Base-by-base conservation (phyloP, 331 rosid genomes). In the Rhamnella rubrinervis region DNA sequence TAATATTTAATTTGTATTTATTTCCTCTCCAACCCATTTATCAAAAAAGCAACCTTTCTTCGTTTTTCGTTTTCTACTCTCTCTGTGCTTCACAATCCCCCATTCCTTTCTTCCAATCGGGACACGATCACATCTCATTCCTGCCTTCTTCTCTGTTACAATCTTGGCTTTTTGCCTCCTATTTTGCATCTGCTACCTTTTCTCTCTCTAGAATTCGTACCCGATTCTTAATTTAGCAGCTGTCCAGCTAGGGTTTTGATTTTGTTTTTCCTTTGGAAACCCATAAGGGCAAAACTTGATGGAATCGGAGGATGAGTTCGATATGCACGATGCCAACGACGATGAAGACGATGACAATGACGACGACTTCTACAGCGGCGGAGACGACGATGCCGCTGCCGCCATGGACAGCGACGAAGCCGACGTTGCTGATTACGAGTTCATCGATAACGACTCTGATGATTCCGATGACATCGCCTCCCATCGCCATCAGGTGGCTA, bases 301-400 rank as follows among this genome's bases (percentile, higher is more conserved):
- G 91, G 86, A 86, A 18, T 81, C 84, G 51, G 88, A 84, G 70
- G 92, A 86, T 39, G 88, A 86, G 28, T 82, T 76, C 74, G 83
- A 83, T 76, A 83, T 86, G 88, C 88, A 81, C 67, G 88, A 83
- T 35, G 88, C 85, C 38, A 78, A 81, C 56, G 85, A 78, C 2
- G 85, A 61, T 18, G 80, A 67, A 12, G 79, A 76, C 16, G 84
- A 80, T 51, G 89, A 85, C 65, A 80, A 84, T 68, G 86, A 81
- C 44, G 86, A 86, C 7, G 85, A 79, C 40, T 83, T 81, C 69
- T 86, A 83, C 19, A 83, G 88, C 60, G 88, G 86, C 38, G 88
- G 83, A 61, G 86, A 81, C 18, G 86, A 86, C 37, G 88, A 81
- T 21, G 86, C 73, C 55, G 72, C 72, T 17, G 81, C 74, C 25